Percentiles rank a stretch among this genome's conserved stretches.
These are phyloP conservation scores for Prunella vulgaris DNA, from an alignment of 257 asterid species.

Conservation along the genomic window DNA sequence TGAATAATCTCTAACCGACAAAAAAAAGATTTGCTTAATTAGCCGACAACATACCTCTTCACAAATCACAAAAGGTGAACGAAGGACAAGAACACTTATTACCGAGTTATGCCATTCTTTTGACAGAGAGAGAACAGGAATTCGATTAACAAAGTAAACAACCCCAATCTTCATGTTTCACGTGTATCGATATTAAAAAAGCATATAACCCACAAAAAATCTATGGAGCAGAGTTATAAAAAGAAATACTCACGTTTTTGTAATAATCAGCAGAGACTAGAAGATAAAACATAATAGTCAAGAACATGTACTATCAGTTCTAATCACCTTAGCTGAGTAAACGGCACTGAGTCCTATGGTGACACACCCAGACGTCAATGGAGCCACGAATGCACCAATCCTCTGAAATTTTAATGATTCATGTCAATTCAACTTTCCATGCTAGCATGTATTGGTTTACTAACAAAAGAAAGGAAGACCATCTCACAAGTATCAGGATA, in stretches of 20 bases:
- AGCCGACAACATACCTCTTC: neutral
- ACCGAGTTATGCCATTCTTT: neutral
- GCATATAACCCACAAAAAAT: neutral
- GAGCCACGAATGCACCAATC: slow-evolving; percentile 92
- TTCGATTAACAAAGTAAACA: neutral
- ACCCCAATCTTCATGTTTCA: neutral
- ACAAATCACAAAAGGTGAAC: neutral
- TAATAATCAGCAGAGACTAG: slow-evolving; percentile 88
- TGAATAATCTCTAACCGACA: neutral
- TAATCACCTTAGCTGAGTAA: slow-evolving; percentile 72
- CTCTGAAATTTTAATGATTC: slow-evolving; percentile 48
- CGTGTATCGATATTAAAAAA: neutral
- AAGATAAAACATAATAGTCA: too few relatives aligned
- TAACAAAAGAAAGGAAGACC: too few relatives aligned
- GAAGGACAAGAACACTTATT: neutral
- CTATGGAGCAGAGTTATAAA: neutral
- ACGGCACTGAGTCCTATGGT: slow-evolving; percentile 64
- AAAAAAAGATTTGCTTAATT: neutral
- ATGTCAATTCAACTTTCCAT: slow-evolving; percentile 3
- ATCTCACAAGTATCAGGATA: too few relatives aligned
- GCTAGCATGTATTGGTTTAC: neutral
- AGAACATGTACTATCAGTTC: neutral
- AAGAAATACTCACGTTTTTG: slow-evolving; percentile 66
- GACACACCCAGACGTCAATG: slow-evolving; percentile 95
- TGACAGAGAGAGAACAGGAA: neutral